Evolutionary conservation across 805 yeast genomes (phyloP).

Genomic region (Saturnispora saitoi): DNA sequence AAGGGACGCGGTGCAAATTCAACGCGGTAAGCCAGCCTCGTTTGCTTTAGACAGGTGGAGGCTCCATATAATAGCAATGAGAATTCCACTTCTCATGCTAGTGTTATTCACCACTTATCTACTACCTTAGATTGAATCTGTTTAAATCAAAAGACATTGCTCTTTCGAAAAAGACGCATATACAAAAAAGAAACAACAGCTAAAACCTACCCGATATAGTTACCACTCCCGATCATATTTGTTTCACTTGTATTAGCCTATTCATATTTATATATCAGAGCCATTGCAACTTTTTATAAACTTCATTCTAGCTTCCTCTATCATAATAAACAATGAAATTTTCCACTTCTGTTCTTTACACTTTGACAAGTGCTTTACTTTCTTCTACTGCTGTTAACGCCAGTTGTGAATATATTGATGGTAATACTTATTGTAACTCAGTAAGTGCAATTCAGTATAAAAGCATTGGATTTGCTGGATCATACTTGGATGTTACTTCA

Average conservation of each 20-base stretch:
- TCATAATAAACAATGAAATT: conserved; percentile 13
- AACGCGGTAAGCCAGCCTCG: background rate
- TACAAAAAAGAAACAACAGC: background rate
- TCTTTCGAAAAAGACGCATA: background rate
- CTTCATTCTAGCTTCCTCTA: background rate
- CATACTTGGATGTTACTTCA: conserved; percentile 60
- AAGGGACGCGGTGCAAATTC: background rate
- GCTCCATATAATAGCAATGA: too few species aligned
- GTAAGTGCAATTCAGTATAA: conserved; percentile 47
- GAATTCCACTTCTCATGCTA: too few species aligned
- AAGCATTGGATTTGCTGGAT: conserved; percentile 78
- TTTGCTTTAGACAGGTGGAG: too few species aligned
- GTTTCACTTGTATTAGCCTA: background rate
- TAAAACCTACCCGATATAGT: background rate
- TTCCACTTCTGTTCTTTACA: conserved; percentile 9
- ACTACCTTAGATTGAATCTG: too few species aligned
- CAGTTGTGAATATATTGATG: conserved; percentile 36
- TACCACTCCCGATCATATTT: background rate
- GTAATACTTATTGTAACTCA: conserved; percentile 78
- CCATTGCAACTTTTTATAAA: background rate
- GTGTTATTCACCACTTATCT: too few species aligned
- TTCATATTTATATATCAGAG: background rate
- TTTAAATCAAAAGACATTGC: background rate
- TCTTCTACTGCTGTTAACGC: conserved; percentile 19
- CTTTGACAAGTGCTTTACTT: conserved; percentile 14